phyloP scores from a whole-genome alignment of 2,329 filamentous ascomycete species.

The Diaporthe ampelina region DNA sequence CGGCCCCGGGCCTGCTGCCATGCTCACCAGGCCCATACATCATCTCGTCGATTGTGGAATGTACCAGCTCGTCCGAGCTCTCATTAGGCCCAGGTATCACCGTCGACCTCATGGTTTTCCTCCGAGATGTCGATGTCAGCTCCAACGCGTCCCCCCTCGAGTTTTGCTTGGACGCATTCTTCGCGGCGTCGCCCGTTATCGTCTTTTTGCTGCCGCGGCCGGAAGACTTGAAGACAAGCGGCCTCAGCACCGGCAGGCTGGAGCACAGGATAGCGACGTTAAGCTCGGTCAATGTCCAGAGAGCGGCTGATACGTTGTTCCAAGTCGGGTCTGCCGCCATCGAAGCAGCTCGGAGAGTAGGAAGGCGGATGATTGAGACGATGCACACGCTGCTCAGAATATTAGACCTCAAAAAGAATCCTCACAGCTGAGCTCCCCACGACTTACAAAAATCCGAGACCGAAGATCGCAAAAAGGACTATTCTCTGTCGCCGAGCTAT shows the following conservation, averaged over 20 bases:
- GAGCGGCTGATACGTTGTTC: constrained; percentile 50
- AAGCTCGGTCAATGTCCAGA: constrained; percentile 51
- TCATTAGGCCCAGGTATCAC: background rate
- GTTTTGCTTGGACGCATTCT: background rate
- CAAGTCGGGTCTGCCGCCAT: constrained; percentile 49
- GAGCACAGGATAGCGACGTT: constrained; percentile 50
- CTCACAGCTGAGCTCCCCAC: background rate
- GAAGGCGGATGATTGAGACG: constrained; percentile 51
- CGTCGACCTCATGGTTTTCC: constrained; percentile 8
- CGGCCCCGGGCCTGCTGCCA: background rate
- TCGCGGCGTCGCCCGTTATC: constrained; percentile 4
- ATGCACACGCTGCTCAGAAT: constrained; percentile 48
- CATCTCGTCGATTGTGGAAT: constrained; percentile 13
- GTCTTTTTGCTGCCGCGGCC: constrained; percentile 11
- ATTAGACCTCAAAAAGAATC: background rate
- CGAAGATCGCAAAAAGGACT: constrained; percentile 49
- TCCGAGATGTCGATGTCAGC: background rate
- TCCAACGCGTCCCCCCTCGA: constrained; percentile 2
- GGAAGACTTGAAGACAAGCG: constrained; percentile 42
- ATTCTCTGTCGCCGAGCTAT: constrained; percentile 47
- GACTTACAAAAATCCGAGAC: constrained; percentile 51
- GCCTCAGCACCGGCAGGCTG: constrained; percentile 49
- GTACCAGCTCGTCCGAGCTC: constrained; percentile 20
- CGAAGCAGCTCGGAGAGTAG: constrained; percentile 49
- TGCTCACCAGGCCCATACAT: background rate